Evolutionary conservation across 768 basidiomycete species (phyloP), one percentile per base, ranked within the genome.

Genomic region (Collybiopsis luxurians): DNA sequence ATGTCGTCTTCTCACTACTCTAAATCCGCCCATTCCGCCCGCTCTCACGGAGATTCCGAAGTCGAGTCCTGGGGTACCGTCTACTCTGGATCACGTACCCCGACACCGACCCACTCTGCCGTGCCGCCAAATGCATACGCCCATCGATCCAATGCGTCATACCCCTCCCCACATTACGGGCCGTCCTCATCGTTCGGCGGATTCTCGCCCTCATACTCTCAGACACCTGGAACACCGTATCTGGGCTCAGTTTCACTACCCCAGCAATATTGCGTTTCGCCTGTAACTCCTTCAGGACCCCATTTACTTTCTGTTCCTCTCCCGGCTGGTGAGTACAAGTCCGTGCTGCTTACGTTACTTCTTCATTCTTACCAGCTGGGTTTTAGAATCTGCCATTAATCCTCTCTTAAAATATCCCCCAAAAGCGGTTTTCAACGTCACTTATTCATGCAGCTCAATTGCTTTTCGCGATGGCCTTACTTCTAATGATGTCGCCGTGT

Each of bases 11-110:
- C 50, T 6, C 4, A 54, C 39, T 42, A 54, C 19, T 30, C 53
- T 28, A 54, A 54, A 45, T 54, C 53, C 19, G 31, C 30, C 27
- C 31, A 54, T 45, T 54, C 53, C 28, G 40, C 30, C 9, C 53
- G 28, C 26, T 19, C 52, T 17, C 34, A 53, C 39, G 15, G 27
- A 30, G 39, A 27, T 10, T 42, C 39, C 24, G 39, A 10, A 15
- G 13, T 34, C 12, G 53, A 44, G 27, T 43, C 53, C 24, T 54
- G 53, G 53, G 53, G 53, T 10, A 54, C 53, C 10, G 26, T 44
- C 23, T 17, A 43, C 26, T 19, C 53, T 5, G 40, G 26, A 13
- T 30, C 53, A 17, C 42, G 39, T 30, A 44, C 53, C 17, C 40
- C 53, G 24, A 43, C 53, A n/a, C 53, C 53, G 4, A 28, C 27